These are phyloP conservation scores for Paramecium primaurelia DNA, from an alignment of 73 alveolate species.

Conservation along the genomic window DNA sequence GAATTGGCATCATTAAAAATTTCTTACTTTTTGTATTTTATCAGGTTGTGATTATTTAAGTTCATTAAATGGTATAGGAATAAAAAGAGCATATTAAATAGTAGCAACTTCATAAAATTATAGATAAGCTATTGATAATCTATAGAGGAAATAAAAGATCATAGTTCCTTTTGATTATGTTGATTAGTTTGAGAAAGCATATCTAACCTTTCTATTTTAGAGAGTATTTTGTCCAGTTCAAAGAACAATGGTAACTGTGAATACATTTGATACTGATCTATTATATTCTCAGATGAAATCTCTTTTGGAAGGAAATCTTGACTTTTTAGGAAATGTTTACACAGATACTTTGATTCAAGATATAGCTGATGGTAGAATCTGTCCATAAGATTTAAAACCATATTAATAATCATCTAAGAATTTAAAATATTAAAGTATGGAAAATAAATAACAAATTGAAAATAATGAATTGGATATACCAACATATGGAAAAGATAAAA, in stretches of 20 bases:
- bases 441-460: neutral
- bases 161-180: conserved; percentile 81
- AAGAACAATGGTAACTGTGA: conserved; percentile 71
- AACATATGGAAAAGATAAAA: neutral
- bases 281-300: neutral
- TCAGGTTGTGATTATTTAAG: conserved; percentile 98
- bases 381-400: conserved; percentile 17
- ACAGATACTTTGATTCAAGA: neutral
- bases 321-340: neutral
- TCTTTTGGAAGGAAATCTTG: neutral
- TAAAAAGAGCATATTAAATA: conserved; percentile 53
- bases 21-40: conserved; percentile 87
- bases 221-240: conserved; percentile 90
- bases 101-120: conserved; percentile 24
- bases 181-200: conserved; percentile 85
- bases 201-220: conserved; percentile 89
- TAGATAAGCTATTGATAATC: conserved; percentile 9
- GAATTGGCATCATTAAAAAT: conserved; percentile 78
- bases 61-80: conserved; percentile 81
- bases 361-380: conserved; percentile 25
- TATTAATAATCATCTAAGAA: neutral
- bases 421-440: neutral
- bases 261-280: conserved; percentile 53
- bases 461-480: neutral
- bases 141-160: conserved; percentile 63